Base-by-base conservation (phyloP, 805 yeast species). In the Kodamaea restingae region DNA sequence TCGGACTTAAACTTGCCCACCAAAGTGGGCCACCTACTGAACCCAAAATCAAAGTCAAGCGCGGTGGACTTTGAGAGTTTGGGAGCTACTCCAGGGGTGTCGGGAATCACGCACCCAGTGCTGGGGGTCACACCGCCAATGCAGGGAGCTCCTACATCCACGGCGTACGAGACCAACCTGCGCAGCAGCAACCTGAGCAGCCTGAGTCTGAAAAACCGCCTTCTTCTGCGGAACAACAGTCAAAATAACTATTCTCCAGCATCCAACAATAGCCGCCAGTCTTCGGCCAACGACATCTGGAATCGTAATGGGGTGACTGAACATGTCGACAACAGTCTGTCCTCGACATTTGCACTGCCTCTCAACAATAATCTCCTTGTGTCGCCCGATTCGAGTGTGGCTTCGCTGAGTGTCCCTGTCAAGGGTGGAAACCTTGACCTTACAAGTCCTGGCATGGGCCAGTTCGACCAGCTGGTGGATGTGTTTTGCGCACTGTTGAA, bases 401-500 rank as follows among this genome's bases (percentile, higher is more conserved):
- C 44, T 8, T 33, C 36, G 21, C 31, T 37, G 11, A 40, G 32
- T 26, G 31, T 15, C n/a, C 27, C 32, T 9, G 26, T 35, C 12
- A 35, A 32, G 21, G 26, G 31, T 15, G 36, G 30, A n/a, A 42
- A 38, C 32, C 28, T 36, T 29, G 43, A 45, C 32, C 47, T 53
- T 11, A 42, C 51, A 9, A 17, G 18, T 8, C 32, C 32, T 7
- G 21, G 21, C 5, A 12, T 30, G 4, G 45, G 47, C 9, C 39
- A 39, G 7, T 84, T 79, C 55, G 84, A 80, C 52, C 91, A 85
- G 54, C 80, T 81, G 48, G 80, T 81, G 39, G 74, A 76, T 43
- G 78, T 76, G 20, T 91, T 91, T 56, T 91, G 98, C 55, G 75
- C 75, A 18, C 77, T 80, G 50, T 71, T 91, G 54, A 75, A 77